Percentiles rank a stretch among this genome's conserved stretches.
Conservation (phyloP, 352 stramenopile species). For the Globisporangium okanoganense region DNA sequence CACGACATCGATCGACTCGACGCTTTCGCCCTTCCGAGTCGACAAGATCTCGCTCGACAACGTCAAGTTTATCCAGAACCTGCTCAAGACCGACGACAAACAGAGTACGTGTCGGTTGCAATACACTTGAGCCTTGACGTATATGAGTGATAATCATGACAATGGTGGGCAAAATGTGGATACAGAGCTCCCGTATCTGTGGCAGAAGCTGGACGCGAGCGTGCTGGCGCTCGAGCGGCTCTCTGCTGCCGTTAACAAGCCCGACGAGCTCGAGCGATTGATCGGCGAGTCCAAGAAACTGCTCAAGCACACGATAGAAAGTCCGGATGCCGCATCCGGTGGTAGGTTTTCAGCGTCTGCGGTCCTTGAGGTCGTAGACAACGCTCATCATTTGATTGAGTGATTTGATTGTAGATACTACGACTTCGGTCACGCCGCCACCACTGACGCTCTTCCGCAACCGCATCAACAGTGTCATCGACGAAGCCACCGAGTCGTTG, state of each 20-base stretch:
- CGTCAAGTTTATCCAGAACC: slow-evolving; percentile 49
- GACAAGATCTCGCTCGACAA: slow-evolving; percentile 52
- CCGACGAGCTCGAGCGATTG: slow-evolving; percentile 51
- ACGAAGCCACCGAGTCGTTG: slow-evolving; percentile 37
- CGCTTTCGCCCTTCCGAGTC: slow-evolving; percentile 49
- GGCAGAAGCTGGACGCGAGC: slow-evolving; percentile 50
- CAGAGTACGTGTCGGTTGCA: slow-evolving; percentile 11
- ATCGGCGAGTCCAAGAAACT: slow-evolving; percentile 49
- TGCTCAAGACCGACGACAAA: slow-evolving; percentile 46
- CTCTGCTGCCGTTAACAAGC: slow-evolving; percentile 40
- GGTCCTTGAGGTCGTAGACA: background rate
- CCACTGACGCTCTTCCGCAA: slow-evolving; percentile 34
- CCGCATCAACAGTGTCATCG: slow-evolving; percentile 47
- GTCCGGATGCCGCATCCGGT: background rate
- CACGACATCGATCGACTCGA: slow-evolving; percentile 48
- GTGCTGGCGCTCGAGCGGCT: slow-evolving; percentile 48
- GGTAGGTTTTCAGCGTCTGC: background rate
- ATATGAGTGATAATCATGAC: too few species aligned
- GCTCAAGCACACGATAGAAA: slow-evolving; percentile 22
- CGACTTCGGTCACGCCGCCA: slow-evolving; percentile 14
- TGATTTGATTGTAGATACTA: background rate
- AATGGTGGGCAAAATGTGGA: background rate
- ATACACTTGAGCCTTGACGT: too few species aligned
- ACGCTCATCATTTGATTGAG: background rate
- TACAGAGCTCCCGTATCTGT: slow-evolving; percentile 34